These are phyloP conservation scores for Seiridium cupressi DNA, from an alignment of 2,329 filamentous ascomycete genomes.

Conservation along the genomic window DNA sequence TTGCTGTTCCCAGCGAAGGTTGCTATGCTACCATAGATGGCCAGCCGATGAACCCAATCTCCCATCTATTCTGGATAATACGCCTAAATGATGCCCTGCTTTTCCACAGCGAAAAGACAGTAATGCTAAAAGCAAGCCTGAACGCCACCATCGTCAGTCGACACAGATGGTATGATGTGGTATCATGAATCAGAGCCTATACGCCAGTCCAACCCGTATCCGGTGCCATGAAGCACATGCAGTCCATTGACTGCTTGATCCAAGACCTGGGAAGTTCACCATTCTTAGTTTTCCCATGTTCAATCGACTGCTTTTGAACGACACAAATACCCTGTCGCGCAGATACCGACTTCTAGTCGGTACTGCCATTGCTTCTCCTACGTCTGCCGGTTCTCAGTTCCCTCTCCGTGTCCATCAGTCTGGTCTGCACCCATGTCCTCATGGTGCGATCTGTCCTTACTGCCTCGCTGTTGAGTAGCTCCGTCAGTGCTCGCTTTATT, in stretches of 20 bases:
- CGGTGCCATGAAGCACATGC: background rate
- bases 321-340: too few species aligned
- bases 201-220: background rate
- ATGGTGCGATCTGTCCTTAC: constrained; percentile 50
- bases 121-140: background rate
- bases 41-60: too few species aligned
- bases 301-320: too few species aligned
- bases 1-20: too few species aligned
- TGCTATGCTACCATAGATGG: too few species aligned
- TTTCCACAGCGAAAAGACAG: background rate
- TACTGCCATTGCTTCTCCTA: constrained; percentile 37
- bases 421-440: constrained; percentile 57
- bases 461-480: constrained; percentile 58
- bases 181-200: background rate
- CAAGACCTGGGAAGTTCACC: too few species aligned
- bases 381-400: constrained; percentile 54
- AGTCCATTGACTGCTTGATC: too few species aligned
- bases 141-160: background rate
- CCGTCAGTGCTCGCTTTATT: constrained; percentile 60
- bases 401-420: constrained; percentile 60
- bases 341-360: constrained; percentile 15
- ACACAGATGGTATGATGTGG: background rate
- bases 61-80: background rate
- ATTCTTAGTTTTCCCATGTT: too few species aligned
- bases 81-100: background rate